Evolutionary conservation across 192 early-diverging fungal genomes (phyloP).

Genomic region (Glomus cerebriforme): DNA sequence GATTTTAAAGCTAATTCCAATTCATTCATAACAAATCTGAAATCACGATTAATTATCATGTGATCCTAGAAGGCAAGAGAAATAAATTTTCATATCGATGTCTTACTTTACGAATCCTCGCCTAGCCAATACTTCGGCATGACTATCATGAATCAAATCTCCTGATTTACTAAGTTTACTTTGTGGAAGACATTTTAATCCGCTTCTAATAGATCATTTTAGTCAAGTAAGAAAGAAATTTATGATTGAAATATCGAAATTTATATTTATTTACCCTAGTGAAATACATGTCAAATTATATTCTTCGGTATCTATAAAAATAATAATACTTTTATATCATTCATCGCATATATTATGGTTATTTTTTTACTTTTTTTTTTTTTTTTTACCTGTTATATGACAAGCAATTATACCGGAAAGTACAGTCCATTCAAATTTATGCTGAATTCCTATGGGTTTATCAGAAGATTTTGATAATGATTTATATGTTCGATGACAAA

Average conservation of each 20-base stretch:
- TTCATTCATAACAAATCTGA: slow-evolving; percentile 26
- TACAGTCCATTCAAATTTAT: slow-evolving; percentile 77
- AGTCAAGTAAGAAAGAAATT: slow-evolving; percentile 1
- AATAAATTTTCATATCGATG: background rate
- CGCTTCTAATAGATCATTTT: slow-evolving; percentile 57
- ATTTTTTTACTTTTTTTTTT: too few relatives aligned
- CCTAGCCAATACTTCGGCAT: slow-evolving; percentile 88
- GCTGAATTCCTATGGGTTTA: slow-evolving; percentile 32
- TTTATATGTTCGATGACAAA: background rate
- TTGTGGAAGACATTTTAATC: slow-evolving; percentile 78
- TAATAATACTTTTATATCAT: slow-evolving; percentile 6
- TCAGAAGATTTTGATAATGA: slow-evolving; percentile 5
- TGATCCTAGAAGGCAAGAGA: background rate
- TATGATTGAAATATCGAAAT: background rate
- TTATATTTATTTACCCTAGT: slow-evolving; percentile 44
- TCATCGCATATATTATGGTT: too few relatives aligned
- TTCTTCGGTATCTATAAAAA: background rate
- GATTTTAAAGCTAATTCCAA: slow-evolving; percentile 31
- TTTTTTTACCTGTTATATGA: background rate
- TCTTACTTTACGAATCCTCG: slow-evolving; percentile 71
- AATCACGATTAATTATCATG: background rate
- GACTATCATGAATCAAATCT: slow-evolving; percentile 76
- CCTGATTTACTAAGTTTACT: slow-evolving; percentile 61
- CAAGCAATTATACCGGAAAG: slow-evolving; percentile 72
- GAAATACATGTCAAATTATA: slow-evolving; percentile 47